Conservation (phyloP, 192 early-diverging fungal genomes). For the Coemansia sp. region DNA sequence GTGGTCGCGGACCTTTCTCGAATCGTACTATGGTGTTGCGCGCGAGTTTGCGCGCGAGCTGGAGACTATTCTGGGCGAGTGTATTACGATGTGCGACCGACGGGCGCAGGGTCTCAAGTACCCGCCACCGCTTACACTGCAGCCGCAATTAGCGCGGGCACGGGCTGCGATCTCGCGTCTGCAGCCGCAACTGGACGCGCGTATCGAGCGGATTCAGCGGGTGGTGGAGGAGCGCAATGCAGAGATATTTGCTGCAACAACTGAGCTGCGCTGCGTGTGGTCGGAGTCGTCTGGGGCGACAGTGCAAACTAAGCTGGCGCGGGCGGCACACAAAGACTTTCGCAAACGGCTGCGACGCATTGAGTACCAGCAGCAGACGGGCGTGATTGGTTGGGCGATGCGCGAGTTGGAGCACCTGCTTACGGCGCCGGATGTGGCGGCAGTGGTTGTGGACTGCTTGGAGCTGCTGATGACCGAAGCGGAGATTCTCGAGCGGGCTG, state of each 20-base stretch:
- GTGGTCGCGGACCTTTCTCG: slow-evolving; percentile 56
- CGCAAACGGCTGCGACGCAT: slow-evolving; percentile 63
- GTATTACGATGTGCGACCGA: slow-evolving; percentile 56
- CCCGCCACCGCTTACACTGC: slow-evolving; percentile 48
- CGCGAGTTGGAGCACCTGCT: slow-evolving; percentile 60
- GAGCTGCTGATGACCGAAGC: slow-evolving; percentile 73
- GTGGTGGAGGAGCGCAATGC: slow-evolving; percentile 50
- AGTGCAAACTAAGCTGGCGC: slow-evolving; percentile 57
- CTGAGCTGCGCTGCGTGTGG: slow-evolving; percentile 37
- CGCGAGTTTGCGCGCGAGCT: slow-evolving; percentile 57
- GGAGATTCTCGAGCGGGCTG: slow-evolving; percentile 65
- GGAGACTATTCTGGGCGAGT: slow-evolving; percentile 56
- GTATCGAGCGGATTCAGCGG: slow-evolving; percentile 43
- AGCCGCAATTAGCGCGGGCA: slow-evolving; percentile 45
- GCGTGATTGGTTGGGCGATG: slow-evolving; percentile 57
- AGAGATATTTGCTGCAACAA: slow-evolving; percentile 43
- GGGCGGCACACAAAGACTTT: slow-evolving; percentile 66
- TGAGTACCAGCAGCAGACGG: slow-evolving; percentile 61
- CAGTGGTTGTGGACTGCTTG: slow-evolving; percentile 60
- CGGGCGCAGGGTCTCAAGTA: slow-evolving; percentile 55
- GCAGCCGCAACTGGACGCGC: slow-evolving; percentile 44
- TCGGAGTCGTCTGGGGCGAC: slow-evolving; percentile 55
- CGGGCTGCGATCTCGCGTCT: slow-evolving; percentile 38
- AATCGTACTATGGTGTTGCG: slow-evolving; percentile 58
- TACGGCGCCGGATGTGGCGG: slow-evolving; percentile 57